Conservation (phyloP, 352 stramenopile species). For the Lagenidium giganteum region DNA sequence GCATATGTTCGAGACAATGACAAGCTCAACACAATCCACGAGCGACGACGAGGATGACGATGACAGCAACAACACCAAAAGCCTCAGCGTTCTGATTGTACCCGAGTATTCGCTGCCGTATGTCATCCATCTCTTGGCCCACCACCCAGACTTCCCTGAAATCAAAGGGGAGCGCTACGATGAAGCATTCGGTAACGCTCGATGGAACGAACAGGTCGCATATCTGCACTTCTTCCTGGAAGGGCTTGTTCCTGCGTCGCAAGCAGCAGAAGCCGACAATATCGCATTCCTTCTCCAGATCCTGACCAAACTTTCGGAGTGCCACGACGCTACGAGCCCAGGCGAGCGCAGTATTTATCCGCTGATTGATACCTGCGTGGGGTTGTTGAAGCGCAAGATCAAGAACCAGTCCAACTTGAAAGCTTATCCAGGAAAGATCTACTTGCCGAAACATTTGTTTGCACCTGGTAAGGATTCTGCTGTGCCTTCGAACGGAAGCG, state of each 20-base stretch:
- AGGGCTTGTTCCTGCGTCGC: slow-evolving; percentile 47
- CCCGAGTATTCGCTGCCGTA: slow-evolving; percentile 81
- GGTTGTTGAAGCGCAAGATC: slow-evolving; percentile 76
- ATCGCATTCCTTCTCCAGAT: slow-evolving; percentile 85
- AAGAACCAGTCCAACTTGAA: slow-evolving; percentile 84
- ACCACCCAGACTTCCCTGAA: slow-evolving; percentile 67
- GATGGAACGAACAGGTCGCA: slow-evolving; percentile 51
- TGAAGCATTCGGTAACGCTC: slow-evolving; percentile 19
- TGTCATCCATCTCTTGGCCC: slow-evolving; percentile 77
- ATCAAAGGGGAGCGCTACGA: slow-evolving; percentile 24
- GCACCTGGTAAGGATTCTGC: slow-evolving; percentile 12
- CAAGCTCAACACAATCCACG: slow-evolving; percentile 14
- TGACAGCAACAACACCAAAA: slow-evolving; percentile 19
- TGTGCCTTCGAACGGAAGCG: not conserved
- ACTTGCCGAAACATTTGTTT: slow-evolving; percentile 70
- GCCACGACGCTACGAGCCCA: slow-evolving; percentile 47
- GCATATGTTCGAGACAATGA: slow-evolving; percentile 62
- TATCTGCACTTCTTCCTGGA: slow-evolving; percentile 76
- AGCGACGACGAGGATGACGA: slow-evolving; percentile 7
- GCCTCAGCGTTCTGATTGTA: slow-evolving; percentile 58
- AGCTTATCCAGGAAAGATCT: slow-evolving; percentile 79
- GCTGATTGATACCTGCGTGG: slow-evolving; percentile 48
- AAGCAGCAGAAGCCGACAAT: slow-evolving; percentile 60
- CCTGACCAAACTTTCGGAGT: slow-evolving; percentile 66
- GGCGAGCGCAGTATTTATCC: slow-evolving; percentile 48